Conservation (phyloP, 2,329 filamentous ascomycete species). For the Fusarium domesticum region DNA sequence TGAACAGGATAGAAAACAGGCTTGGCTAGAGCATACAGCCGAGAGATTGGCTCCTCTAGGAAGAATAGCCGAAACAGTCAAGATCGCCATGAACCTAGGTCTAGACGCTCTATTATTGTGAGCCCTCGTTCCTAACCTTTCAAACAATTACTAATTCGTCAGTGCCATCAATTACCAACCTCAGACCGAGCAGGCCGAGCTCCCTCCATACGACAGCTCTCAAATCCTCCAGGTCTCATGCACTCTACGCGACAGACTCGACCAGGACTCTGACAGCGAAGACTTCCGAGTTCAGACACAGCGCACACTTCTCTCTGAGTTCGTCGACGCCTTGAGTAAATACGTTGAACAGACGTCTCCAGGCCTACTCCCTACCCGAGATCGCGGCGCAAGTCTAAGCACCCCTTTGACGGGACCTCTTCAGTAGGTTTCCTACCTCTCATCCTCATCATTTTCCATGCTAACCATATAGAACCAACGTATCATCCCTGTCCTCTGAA, state of each 20-base stretch:
- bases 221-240: slow-evolving; percentile 28
- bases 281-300: slow-evolving; percentile 21
- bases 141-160: slow-evolving; percentile 5
- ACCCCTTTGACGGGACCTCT: background rate
- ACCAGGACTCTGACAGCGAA: slow-evolving; percentile 18
- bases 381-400: slow-evolving; percentile 2
- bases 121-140: background rate
- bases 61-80: slow-evolving; percentile 18
- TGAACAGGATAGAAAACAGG: slow-evolving; percentile 10
- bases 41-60: slow-evolving; percentile 21
- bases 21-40: slow-evolving; percentile 25
- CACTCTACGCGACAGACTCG: slow-evolving; percentile 18
- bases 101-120: slow-evolving; percentile 23
- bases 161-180: slow-evolving; percentile 26
- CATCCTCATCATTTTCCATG: slow-evolving; percentile 5
- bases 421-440: background rate
- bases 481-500: slow-evolving; percentile 26
- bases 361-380: slow-evolving; percentile 2
- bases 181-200: slow-evolving; percentile 14
- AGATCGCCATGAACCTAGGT: slow-evolving; percentile 25
- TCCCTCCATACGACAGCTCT: slow-evolving; percentile 28
- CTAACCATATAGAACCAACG: slow-evolving; percentile 12
- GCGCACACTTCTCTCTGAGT: slow-evolving; percentile 15
- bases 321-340: slow-evolving; percentile 24
- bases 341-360: slow-evolving; percentile 25